Conservation (phyloP, 1,284 basidiomycete species). For the Mycena sp. region DNA sequence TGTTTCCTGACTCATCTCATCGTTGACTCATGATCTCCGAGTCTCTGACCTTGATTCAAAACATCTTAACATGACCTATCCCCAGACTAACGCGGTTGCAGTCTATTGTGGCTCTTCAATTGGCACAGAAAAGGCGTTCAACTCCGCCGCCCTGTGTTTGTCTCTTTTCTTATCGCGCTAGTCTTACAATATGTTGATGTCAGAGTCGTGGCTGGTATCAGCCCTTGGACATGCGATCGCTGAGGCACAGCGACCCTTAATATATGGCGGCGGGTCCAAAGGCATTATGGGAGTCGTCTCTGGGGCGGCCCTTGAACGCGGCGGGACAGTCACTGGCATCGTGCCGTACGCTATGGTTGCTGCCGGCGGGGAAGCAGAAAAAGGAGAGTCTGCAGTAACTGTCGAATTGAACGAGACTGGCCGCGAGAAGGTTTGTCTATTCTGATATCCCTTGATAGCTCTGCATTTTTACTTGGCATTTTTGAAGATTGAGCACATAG, state of each 20-base stretch:
- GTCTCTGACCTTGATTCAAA: neutral
- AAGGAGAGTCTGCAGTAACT: constrained; percentile 45
- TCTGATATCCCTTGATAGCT: neutral
- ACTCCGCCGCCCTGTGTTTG: constrained; percentile 76
- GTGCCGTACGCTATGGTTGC: constrained; percentile 81
- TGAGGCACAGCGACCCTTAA: constrained; percentile 67
- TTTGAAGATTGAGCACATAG: constrained; percentile 52
- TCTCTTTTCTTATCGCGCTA: constrained; percentile 23
- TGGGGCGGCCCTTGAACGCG: constrained; percentile 68
- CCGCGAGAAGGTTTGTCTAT: constrained; percentile 51
- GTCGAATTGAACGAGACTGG: constrained; percentile 51
- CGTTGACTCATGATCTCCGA: no score
- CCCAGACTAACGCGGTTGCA: constrained; percentile 59
- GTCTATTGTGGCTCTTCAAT: constrained; percentile 85
- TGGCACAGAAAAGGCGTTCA: constrained; percentile 70
- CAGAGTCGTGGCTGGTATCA: constrained; percentile 34
- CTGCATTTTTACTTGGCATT: neutral
- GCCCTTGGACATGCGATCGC: constrained; percentile 83
- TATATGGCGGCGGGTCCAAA: constrained; percentile 88
- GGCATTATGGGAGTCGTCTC: constrained; percentile 92
- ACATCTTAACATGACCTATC: constrained; percentile 4
- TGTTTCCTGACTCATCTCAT: no score
- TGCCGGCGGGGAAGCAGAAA: constrained; percentile 68
- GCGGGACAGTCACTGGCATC: constrained; percentile 85
- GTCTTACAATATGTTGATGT: constrained; percentile 3